Evolutionary conservation across 2,329 filamentous ascomycete genomes (phyloP).

Genomic region (Thielaviopsis euricoi): DNA sequence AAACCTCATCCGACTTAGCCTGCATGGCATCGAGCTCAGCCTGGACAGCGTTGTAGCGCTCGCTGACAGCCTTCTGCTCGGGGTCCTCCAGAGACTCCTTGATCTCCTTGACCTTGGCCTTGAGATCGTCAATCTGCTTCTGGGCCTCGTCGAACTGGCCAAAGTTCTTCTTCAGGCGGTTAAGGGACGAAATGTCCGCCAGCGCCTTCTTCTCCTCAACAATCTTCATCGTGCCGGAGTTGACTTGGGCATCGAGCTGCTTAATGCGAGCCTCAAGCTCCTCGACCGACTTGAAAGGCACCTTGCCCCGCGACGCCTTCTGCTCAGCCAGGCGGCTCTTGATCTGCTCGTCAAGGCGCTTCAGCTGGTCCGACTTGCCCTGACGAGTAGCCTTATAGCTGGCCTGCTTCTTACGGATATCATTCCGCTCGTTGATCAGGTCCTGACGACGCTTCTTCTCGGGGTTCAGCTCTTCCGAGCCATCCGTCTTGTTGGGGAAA

Average conservation of each 20-base stretch:
- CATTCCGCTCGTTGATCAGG: slow-evolving; percentile 63
- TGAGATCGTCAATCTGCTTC: slow-evolving; percentile 77
- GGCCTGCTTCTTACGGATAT: slow-evolving; percentile 76
- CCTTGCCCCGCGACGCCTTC: slow-evolving; percentile 66
- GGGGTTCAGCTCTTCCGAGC: slow-evolving; percentile 52
- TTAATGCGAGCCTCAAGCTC: slow-evolving; percentile 76
- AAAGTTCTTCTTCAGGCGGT: slow-evolving; percentile 86
- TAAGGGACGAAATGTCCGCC: slow-evolving; percentile 62
- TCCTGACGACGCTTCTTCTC: slow-evolving; percentile 70
- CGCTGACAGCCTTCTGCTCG: slow-evolving; percentile 72
- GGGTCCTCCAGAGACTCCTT: slow-evolving; percentile 84
- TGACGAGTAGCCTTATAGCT: slow-evolving; percentile 70
- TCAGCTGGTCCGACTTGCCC: slow-evolving; percentile 74
- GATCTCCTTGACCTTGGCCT: slow-evolving; percentile 73
- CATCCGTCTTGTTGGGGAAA: slow-evolving; percentile 55
- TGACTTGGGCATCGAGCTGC: slow-evolving; percentile 68
- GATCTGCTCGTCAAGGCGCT: slow-evolving; percentile 76
- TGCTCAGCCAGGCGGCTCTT: slow-evolving; percentile 74
- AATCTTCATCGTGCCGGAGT: slow-evolving; percentile 79
- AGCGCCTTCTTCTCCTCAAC: slow-evolving; percentile 96
- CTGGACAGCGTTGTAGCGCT: slow-evolving; percentile 72
- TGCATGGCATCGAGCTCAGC: slow-evolving; percentile 81
- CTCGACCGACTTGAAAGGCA: slow-evolving; percentile 72
- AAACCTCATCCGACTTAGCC: slow-evolving; percentile 77
- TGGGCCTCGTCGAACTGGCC: slow-evolving; percentile 67